Base-by-base conservation (phyloP, 495 filamentous ascomycete genomes). In the Arthonia radiata region DNA sequence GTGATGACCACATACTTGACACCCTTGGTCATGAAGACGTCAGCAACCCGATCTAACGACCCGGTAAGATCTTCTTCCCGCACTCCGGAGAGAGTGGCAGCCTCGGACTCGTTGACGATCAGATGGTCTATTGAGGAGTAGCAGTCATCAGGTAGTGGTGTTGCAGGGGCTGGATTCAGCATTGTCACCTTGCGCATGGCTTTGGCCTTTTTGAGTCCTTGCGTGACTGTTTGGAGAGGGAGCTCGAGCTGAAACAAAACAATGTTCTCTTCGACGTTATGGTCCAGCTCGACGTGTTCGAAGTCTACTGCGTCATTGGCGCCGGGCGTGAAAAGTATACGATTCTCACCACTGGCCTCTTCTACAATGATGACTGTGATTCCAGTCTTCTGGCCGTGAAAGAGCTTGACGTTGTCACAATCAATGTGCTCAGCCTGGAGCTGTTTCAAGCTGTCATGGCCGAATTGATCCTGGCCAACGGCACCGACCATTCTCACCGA, bases 171-270 rank as follows among this genome's bases (percentile, higher is more conserved):
- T 5, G 83, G 82, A 47, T 97, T 97, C 10, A 93, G 50, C 28
- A 89, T 54, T 1, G 82, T 69, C 13, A 49, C 47, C 21, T 68
- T 50, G 1, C 54, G 52, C 28, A 47, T 48, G 17, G 41, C 37
- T 7, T 56, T 46, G 1, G 67, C 69, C 1, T 49, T 47, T 13
- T 38, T 35, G 15, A 92, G 46, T 12, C 71, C 69, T 10, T 64
- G 56, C 5, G 89, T 42, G 0, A 80, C 66, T 0, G 78, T 77
- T 3, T 56, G 47, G 2, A 76, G 36, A 0, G 80, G 81, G 7
- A 83, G 77, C 47, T 97, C 86, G 1, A 86, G 57, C 53, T 97
- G 86, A 59, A 93, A 59, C 13, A 97, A 57, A 8, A 90, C 56
- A 16, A 89, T n/a, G n/a, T n/a, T n/a, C n/a, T n/a, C 39, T 35